These are phyloP conservation scores for Entomortierella chlamydospora DNA, from an alignment of 192 early-diverging fungal species.

Conservation along the genomic window DNA sequence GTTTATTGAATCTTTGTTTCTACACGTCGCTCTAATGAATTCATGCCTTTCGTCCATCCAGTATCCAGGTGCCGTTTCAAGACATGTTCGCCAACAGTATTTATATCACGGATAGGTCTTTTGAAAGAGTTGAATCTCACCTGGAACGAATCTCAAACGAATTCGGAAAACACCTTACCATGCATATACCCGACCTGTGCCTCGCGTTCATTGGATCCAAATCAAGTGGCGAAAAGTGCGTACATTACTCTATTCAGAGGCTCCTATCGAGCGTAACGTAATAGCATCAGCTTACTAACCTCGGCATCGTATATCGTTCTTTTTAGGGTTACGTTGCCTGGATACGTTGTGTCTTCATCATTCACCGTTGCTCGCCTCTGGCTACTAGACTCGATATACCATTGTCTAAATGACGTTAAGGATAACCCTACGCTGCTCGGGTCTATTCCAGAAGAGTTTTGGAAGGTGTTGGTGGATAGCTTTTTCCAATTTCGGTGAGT, in stretches of 20 bases:
- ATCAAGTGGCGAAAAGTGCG: slow-evolving; percentile 27
- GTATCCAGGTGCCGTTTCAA: slow-evolving; percentile 49
- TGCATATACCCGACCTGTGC: slow-evolving; percentile 34
- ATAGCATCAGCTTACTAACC: not conserved
- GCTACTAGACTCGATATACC: slow-evolving; percentile 53
- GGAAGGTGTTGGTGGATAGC: slow-evolving; percentile 36
- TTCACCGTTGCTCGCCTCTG: slow-evolving; percentile 50
- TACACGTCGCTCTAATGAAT: not conserved
- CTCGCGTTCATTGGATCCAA: slow-evolving; percentile 29
- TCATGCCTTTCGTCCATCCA: not conserved
- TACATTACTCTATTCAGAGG: not conserved
- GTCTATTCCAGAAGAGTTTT: slow-evolving; percentile 33
- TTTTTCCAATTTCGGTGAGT: slow-evolving; percentile 45
- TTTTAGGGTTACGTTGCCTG: slow-evolving; percentile 30
- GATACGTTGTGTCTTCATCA: slow-evolving; percentile 26
- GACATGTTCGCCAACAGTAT: slow-evolving; percentile 47
- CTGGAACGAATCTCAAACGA: slow-evolving; percentile 29
- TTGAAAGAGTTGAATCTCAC: slow-evolving; percentile 38
- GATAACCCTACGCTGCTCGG: slow-evolving; percentile 27
- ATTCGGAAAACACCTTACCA: slow-evolving; percentile 27
- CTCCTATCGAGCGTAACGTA: too few relatives aligned
- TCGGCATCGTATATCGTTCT: not conserved
- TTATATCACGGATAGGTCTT: slow-evolving; percentile 19
- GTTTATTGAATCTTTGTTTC: not conserved
- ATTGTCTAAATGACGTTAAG: slow-evolving; percentile 42